Evolutionary conservation across 2,329 filamentous ascomycete species (phyloP), one percentile per base, ranked within the genome.

Genomic region (Raffaelea arxii): DNA sequence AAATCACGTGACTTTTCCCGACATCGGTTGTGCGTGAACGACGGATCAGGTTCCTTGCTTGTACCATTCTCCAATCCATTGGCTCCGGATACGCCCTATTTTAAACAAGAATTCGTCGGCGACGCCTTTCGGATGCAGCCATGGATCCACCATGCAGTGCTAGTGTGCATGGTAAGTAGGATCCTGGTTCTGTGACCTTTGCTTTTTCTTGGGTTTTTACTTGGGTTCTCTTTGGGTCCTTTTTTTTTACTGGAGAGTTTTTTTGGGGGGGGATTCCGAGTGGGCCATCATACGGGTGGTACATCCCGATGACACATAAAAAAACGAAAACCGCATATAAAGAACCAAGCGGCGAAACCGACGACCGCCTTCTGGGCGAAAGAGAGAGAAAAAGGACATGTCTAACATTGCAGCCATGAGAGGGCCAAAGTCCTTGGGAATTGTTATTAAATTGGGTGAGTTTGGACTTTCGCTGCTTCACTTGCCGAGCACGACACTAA

Each of bases 391-490:
- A n/a, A n/a, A n/a, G n/a, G n/a, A n/a, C n/a, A n/a, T 43, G 32
- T 23, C 32, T 19, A 23, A 23, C 30, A 16, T 10, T 27, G 59
- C 66, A 75, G 76, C 63, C 54, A 86, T 85, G 81, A 86, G 80
- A 70, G 70, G 66, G 37, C 65, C 67, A 46, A 82, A 78, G 62
- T 74, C 78, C 58, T 74, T 87, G 55, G 87, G 82, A 46, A 78
- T 92, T 53, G 86, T 94, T 57, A 91, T 94, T 59, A 94, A 94
- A 70, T 77, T 94, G 53, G 87, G 87, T 92, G 75, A 63, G 75
- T 63, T 18, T 25, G 6, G 10, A 32, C 5, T n/a, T 4, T 5
- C 25, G 16, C 12, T 9, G 14, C 6, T n/a, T 25, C 14, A 7
- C 4, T 27, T 25, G 18, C 25, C 21, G 14, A 23, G 10, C n/a